phyloP scores from a whole-genome alignment of 768 basidiomycete genomes.

The Naganishia kalamii region DNA sequence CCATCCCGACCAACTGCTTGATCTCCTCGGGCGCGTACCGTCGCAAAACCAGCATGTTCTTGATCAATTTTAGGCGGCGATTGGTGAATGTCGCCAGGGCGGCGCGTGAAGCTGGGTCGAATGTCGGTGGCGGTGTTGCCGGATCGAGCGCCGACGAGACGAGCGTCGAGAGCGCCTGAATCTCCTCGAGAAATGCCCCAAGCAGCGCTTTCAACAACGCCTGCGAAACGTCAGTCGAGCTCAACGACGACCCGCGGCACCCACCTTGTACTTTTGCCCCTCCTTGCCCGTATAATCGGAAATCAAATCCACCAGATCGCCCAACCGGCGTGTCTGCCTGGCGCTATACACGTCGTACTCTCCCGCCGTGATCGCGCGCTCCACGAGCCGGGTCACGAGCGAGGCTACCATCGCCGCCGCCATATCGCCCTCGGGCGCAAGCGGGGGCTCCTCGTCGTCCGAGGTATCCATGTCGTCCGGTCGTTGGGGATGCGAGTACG shows the following conservation, averaged over 20 bases:
- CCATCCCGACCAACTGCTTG: constrained; percentile 54
- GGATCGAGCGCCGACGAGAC: constrained; percentile 27
- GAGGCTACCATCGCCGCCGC: constrained; percentile 83
- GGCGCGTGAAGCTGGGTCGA: constrained; percentile 69
- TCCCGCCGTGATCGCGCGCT: constrained; percentile 68
- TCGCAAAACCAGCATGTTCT: constrained; percentile 69
- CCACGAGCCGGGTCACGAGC: constrained; percentile 66
- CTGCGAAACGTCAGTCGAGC: constrained; percentile 38
- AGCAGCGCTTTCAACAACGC: constrained; percentile 55
- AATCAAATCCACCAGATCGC: constrained; percentile 73
- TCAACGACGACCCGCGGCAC: constrained; percentile 14
- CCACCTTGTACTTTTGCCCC: constrained; percentile 49
- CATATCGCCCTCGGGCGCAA: constrained; percentile 79
- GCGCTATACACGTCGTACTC: constrained; percentile 75
- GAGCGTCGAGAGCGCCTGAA: constrained; percentile 43
- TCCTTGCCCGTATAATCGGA: constrained; percentile 65
- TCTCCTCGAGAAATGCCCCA: constrained; percentile 53
- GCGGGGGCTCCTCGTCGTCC: constrained; percentile 52
- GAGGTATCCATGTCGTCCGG: constrained; percentile 35
- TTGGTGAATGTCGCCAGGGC: constrained; percentile 66
- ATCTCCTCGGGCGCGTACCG: constrained; percentile 61
- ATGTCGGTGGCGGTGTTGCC: constrained; percentile 50
- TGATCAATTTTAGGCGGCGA: constrained; percentile 64
- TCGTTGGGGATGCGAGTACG: constrained; percentile 58
- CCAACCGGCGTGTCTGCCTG: constrained; percentile 56